A percentile compares a stretch with the other conserved stretches of the same genome.
These are phyloP conservation scores for Neopestalotiopsis rosae DNA, from an alignment of 2,329 filamentous ascomycete species.

Conservation along the genomic window DNA sequence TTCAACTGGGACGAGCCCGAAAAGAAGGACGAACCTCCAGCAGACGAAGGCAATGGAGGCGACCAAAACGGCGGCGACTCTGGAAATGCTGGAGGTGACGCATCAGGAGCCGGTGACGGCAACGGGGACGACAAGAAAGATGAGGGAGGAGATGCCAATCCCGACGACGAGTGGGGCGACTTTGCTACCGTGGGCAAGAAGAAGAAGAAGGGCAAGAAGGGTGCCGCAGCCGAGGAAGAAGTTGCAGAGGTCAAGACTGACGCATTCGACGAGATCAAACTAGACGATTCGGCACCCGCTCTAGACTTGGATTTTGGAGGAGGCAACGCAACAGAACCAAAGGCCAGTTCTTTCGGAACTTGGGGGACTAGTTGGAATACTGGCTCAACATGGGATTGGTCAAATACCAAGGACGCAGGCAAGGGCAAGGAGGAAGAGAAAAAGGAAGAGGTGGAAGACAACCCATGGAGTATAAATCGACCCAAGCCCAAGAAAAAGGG, in stretches of 20 bases:
- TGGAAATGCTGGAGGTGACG: conserved; percentile 36
- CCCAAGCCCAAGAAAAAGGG: conserved; percentile 59
- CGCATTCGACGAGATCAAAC: conserved; percentile 33
- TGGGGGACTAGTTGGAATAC: conserved; percentile 68
- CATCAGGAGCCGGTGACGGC: conserved; percentile 41
- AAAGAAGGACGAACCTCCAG: conserved; percentile 43
- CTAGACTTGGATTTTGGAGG: conserved; percentile 60
- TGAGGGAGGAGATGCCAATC: conserved; percentile 43
- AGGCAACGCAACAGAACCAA: conserved; percentile 42
- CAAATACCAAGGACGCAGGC: conserved; percentile 38
- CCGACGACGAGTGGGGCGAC: conserved; percentile 57
- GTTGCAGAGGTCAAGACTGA: conserved; percentile 47
- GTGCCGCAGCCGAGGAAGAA: conserved; percentile 27
- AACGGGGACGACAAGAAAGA: conserved; percentile 45
- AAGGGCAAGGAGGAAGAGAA: conserved; percentile 45
- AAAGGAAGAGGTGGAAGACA: conserved; percentile 47
- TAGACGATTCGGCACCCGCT: conserved; percentile 65
- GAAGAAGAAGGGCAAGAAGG: conserved; percentile 63
- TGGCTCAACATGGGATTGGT: conserved; percentile 52
- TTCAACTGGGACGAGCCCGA: conserved; percentile 32
- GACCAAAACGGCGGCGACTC: conserved; percentile 39
- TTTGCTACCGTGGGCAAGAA: conserved; percentile 53
- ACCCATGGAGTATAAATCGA: conserved; percentile 54
- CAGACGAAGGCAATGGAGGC: conserved; percentile 39
- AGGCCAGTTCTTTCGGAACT: conserved; percentile 52